phyloP scores from a whole-genome alignment of 2,329 filamentous ascomycete genomes.

The Penicillium sp. region DNA sequence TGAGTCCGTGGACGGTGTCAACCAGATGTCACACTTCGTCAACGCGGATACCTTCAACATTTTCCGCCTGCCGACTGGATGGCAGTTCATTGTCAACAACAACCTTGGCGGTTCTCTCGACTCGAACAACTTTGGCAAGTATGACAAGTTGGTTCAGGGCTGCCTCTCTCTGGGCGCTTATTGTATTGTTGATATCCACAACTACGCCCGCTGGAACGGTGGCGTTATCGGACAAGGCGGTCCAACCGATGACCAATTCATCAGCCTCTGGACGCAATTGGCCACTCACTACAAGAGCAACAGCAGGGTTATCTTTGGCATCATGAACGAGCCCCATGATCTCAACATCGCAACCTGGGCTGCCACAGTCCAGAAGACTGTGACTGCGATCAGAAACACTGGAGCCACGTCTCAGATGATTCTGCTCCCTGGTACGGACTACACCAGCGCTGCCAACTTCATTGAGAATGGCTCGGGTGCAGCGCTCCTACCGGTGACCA shows the following conservation, averaged over 20 bases:
- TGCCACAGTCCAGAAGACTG: background rate
- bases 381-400: slow-evolving; percentile 2
- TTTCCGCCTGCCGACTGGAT: background rate
- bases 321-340: slow-evolving; percentile 3
- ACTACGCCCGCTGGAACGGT: slow-evolving; percentile 3
- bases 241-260: slow-evolving; percentile 2
- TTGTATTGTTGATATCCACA: slow-evolving; percentile 3
- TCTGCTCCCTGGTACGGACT: background rate
- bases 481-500: background rate
- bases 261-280: slow-evolving; percentile 1
- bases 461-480: slow-evolving; percentile 3
- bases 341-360: background rate
- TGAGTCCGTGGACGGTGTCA: background rate
- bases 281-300: slow-evolving; percentile 2
- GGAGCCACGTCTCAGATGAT: slow-evolving; percentile 2
- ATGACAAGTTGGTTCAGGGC: slow-evolving; percentile 1
- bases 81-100: background rate
- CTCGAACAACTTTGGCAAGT: slow-evolving; percentile 1
- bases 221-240: slow-evolving; percentile 2
- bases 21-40: slow-evolving; percentile 3
- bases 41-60: slow-evolving; percentile 1
- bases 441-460: slow-evolving; percentile 1
- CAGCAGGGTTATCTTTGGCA: background rate
- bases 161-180: slow-evolving; percentile 1
- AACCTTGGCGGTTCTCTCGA: slow-evolving; percentile 1